phyloP scores from a whole-genome alignment of 2,329 filamentous ascomycete species.

The Colletotrichum sidae region DNA sequence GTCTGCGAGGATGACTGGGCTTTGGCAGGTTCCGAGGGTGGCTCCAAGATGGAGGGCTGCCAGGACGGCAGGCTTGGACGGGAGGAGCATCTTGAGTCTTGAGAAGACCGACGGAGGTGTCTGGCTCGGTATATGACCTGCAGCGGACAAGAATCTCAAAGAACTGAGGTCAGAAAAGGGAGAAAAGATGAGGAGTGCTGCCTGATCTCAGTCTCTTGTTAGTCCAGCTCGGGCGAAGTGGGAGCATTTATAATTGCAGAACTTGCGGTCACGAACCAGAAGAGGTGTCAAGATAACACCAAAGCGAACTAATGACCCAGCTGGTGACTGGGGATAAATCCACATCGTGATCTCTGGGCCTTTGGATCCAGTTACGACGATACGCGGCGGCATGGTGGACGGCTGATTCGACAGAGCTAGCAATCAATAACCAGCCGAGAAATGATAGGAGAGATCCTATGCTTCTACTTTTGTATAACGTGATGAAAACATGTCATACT shows the following conservation, averaged over 20 bases:
- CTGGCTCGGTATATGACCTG: background rate
- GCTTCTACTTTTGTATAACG: too few relatives aligned
- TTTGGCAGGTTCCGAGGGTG: background rate
- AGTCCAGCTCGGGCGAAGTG: background rate
- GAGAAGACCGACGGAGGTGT: background rate
- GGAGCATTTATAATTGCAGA: background rate
- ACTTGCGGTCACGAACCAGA: background rate
- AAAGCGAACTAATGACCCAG: background rate
- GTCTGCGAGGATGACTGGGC: slow-evolving; percentile 46
- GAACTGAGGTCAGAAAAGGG: background rate
- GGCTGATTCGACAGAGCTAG: background rate
- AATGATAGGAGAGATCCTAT: too few relatives aligned
- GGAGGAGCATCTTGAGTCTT: background rate
- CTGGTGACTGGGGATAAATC: background rate
- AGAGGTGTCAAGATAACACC: background rate
- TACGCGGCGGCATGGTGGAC: background rate
- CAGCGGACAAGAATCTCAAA: background rate
- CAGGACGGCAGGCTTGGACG: background rate
- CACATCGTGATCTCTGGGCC: background rate
- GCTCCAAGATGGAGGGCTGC: slow-evolving; percentile 11
- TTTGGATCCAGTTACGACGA: background rate
- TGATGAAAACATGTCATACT: too few relatives aligned
- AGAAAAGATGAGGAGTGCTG: background rate
- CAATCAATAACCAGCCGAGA: background rate
- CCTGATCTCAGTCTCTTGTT: background rate